Evolutionary conservation across 1,139 yeast genomes (phyloP), one percentile per base, ranked within the genome.

Genomic region (Debaryomyces robertsiae): DNA sequence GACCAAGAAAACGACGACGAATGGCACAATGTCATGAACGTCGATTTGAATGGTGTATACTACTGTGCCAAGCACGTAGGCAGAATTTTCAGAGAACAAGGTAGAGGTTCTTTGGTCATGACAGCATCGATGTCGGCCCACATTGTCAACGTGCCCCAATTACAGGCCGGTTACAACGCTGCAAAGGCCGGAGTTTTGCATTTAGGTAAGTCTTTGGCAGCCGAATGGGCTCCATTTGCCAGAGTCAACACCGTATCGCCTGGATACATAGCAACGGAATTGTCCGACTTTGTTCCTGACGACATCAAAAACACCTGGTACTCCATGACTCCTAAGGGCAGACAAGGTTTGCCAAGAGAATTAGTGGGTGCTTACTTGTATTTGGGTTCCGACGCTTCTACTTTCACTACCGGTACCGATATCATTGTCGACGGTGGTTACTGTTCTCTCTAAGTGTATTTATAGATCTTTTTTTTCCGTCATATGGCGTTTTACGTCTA

Each of bases 51-150:
- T 52, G 76, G 76, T 28, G 75, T 69, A 36, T 69, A 67, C 61
- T 67, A 69, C 57, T 69, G 76, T 53, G 67, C 75, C 40, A 69
- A 69, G 55, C 57, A 64, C 44, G 61, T 69, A 33, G 76, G 76
- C 25, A 61, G 55, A 44, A 58, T 69, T 34, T 70, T 70, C 61
- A 60, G 61, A 48, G 48, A 58, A 38, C 71, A 68, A 51, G 73
- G 73, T 24, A 57, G 54, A 31, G 77, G 86, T 27, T 71, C 81
- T n/a, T 61, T 79, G 47, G 69, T 80, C 46, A 77, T 78, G 69
- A 77, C 82, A 36, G 83, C 83, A 7, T 77, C 82, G 39, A 79
- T 79, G 82, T 79, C 84, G 28, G 85, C 79, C 32, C 77, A 77
- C 55, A 79, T 81, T 53, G 85, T 78, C 51, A 81, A 81, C 61